Percentiles rank a stretch among this genome's conserved stretches.
These are phyloP conservation scores for Heliamphora pulchella DNA, from an alignment of 179 eudicot genomes.

Conservation along the genomic window DNA sequence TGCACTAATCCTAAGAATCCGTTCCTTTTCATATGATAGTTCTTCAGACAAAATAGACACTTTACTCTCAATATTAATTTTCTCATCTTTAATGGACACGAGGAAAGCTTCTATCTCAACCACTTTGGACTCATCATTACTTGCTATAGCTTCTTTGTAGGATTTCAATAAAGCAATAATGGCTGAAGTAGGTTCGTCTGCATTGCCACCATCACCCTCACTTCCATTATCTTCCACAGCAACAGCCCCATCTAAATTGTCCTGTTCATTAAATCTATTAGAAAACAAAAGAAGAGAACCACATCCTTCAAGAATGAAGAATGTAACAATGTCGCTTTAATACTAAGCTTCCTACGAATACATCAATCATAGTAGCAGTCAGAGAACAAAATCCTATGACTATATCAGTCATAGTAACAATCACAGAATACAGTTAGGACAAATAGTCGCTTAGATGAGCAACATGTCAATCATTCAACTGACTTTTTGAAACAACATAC, in stretches of 20 bases:
- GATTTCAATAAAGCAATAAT: slow-evolving; percentile 35
- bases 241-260: slow-evolving; percentile 32
- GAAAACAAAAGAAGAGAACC: background rate
- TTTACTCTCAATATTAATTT: slow-evolving; percentile 40
- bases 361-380: background rate
- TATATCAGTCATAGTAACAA: background rate
- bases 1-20: slow-evolving; percentile 74
- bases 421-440: background rate
- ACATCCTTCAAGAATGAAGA: background rate
- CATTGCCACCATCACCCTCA: slow-evolving; percentile 33
- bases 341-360: background rate
- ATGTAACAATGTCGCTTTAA: background rate
- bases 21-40: slow-evolving; percentile 49
- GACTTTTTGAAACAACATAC: background rate
- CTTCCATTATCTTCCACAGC: slow-evolving; percentile 29
- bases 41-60: slow-evolving; percentile 49
- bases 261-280: slow-evolving; percentile 31
- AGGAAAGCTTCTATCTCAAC: slow-evolving; percentile 54
- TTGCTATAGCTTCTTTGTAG: slow-evolving; percentile 65
- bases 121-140: slow-evolving; percentile 49
- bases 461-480: background rate
- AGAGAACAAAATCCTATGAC: background rate
- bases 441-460: background rate
- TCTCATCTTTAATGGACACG: slow-evolving; percentile 60
- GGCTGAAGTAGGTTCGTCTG: slow-evolving; percentile 42